Percentiles rank a stretch among this genome's conserved stretches.
Evolutionary conservation across 441 rosid species (phyloP).

Genomic region (Pelargonium fulgidum): DNA sequence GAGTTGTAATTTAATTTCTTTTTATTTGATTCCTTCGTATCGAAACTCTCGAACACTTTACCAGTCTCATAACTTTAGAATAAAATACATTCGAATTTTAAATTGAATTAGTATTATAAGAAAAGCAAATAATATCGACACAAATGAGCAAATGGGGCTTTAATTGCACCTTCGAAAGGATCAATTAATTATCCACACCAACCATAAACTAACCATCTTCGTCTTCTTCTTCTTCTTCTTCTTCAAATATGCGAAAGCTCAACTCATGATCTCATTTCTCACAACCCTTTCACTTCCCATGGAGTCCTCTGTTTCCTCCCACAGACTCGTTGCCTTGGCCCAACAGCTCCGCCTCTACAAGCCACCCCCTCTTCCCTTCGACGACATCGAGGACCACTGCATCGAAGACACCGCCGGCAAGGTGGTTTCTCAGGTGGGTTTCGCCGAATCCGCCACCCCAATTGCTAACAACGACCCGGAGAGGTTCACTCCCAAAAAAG

Average conservation of each 20-base stretch:
- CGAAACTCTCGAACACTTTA: too few relatives aligned
- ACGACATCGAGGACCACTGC: conserved; percentile 50
- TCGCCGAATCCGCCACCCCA: conserved; percentile 60
- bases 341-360: conserved; percentile 33
- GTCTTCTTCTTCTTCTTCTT: neutral
- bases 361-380: conserved; percentile 39
- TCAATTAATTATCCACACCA: neutral
- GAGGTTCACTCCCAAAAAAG: conserved; percentile 65
- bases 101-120: too few relatives aligned
- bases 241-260: neutral
- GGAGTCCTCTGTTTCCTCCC: neutral
- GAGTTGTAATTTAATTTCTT: too few relatives aligned
- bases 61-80: too few relatives aligned
- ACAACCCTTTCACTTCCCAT: neutral
- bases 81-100: too few relatives aligned
- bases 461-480: conserved; percentile 33
- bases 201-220: neutral
- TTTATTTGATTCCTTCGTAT: too few relatives aligned
- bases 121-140: too few relatives aligned
- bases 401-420: conserved; percentile 56
- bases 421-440: conserved; percentile 70
- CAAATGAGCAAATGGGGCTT: neutral
- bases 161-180: neutral
- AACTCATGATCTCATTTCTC: neutral
- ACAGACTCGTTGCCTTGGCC: neutral